phyloP scores from a whole-genome alignment of 176 grass and related monocot genomes.

The Ananas comosus region DNA sequence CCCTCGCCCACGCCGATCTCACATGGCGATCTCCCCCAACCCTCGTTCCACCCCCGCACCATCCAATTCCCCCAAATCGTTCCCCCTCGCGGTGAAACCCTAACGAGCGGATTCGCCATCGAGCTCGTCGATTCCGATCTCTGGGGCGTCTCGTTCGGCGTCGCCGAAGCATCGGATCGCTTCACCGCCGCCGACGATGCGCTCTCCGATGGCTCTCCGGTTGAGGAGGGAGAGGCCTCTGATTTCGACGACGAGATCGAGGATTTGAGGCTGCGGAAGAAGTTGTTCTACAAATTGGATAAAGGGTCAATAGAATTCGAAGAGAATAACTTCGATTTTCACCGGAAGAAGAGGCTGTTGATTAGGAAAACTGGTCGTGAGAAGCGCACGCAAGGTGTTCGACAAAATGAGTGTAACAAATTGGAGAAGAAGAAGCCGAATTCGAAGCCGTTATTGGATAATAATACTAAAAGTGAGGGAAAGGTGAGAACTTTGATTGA shows the following conservation, averaged over 20 bases:
- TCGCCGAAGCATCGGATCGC: background rate
- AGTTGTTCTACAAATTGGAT: constrained; percentile 59
- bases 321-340: constrained; percentile 42
- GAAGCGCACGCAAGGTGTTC: background rate
- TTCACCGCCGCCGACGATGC: background rate
- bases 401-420: constrained; percentile 27
- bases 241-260: constrained; percentile 52
- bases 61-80: constrained; percentile 7
- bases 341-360: constrained; percentile 6
- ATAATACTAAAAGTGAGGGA: background rate
- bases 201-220: constrained; percentile 10
- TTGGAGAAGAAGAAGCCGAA: constrained; percentile 13
- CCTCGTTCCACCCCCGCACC: background rate
- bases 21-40: too few relatives aligned
- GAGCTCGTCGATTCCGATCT: constrained; percentile 34
- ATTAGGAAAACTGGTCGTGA: constrained; percentile 14
- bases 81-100: constrained; percentile 9
- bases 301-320: constrained; percentile 54
- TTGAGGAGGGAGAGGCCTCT: constrained; percentile 3
- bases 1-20: background rate
- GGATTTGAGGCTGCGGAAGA: constrained; percentile 51
- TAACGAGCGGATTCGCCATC: constrained; percentile 33
- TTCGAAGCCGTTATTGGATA: background rate
- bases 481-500: background rate
- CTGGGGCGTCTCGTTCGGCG: constrained; percentile 22